Evolutionary conservation across 2,329 filamentous ascomycete species (phyloP).

Genomic region (Dactylella cylindrospora): DNA sequence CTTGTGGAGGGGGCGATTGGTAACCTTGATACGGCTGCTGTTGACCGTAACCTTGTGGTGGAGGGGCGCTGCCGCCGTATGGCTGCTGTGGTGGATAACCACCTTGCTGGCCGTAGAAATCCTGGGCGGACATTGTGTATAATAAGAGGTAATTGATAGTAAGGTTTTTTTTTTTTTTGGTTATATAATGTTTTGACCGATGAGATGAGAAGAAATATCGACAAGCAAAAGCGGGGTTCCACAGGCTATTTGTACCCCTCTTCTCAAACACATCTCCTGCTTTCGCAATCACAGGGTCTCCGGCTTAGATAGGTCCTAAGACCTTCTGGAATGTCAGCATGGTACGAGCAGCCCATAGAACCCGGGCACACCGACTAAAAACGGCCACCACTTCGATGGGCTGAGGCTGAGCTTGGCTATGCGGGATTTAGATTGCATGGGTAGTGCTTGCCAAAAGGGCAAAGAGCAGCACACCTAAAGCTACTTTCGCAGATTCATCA

Average conservation of each 20-base stretch:
- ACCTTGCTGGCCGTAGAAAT: slow-evolving; percentile 33
- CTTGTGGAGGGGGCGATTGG: slow-evolving; percentile 5
- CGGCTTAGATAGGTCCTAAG: slow-evolving; percentile 1
- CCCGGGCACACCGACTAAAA: slow-evolving; percentile 42
- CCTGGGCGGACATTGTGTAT: slow-evolving; percentile 34
- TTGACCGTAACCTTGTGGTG: slow-evolving; percentile 8
- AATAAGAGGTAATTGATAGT: neutral
- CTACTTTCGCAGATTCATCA: too few species aligned
- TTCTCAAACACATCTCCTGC: too few species aligned
- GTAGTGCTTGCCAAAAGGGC: slow-evolving; percentile 42
- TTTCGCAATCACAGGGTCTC: slow-evolving; percentile 30
- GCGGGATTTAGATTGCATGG: slow-evolving; percentile 43
- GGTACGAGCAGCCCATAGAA: slow-evolving; percentile 33
- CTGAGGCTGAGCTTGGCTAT: slow-evolving; percentile 43
- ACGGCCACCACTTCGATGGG: slow-evolving; percentile 4
- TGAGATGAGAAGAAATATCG: slow-evolving; percentile 14
- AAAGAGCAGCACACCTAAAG: slow-evolving; percentile 35
- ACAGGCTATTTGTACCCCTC: slow-evolving; percentile 42
- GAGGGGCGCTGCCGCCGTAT: slow-evolving; percentile 19
- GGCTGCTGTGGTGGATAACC: slow-evolving; percentile 4
- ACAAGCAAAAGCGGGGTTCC: slow-evolving; percentile 34
- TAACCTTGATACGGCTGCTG: slow-evolving; percentile 6
- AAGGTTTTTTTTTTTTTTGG: neutral
- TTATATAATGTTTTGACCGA: slow-evolving; percentile 3
- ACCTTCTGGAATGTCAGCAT: slow-evolving; percentile 43